Conservation (phyloP, 345 rosid species). For the Cochlearia excelsa region DNA sequence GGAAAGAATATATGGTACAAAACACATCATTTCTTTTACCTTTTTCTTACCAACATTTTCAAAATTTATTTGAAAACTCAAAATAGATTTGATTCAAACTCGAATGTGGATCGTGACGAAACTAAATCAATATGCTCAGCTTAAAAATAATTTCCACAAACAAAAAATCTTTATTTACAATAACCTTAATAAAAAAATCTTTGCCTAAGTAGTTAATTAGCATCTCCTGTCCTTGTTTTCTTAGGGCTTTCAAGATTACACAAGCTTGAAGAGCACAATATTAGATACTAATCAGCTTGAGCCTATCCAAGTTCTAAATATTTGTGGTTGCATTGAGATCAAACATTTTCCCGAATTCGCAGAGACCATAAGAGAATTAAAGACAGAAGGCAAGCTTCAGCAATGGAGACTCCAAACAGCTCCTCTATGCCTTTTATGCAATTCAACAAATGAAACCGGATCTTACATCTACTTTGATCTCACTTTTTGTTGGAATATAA, state of each 20-base stretch:
- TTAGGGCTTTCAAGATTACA: slow-evolving; percentile 5
- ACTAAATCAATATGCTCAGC: too few species aligned
- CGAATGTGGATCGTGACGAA: too few species aligned
- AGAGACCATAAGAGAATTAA: not conserved
- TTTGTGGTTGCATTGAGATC: slow-evolving; percentile 22
- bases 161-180: too few species aligned
- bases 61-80: too few species aligned
- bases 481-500: not conserved
- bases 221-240: not conserved
- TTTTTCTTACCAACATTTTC: not conserved
- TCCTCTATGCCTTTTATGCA: not conserved
- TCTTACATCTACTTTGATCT: not conserved
- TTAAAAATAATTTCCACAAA: too few species aligned
- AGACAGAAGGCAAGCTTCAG: slow-evolving; percentile 14
- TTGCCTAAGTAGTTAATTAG: too few species aligned
- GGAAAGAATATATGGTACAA: not conserved
- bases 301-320: not conserved
- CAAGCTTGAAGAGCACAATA: not conserved
- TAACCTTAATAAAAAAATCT: too few species aligned
- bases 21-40: too few species aligned
- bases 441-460: not conserved
- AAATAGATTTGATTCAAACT: too few species aligned
- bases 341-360: not conserved
- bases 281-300: not conserved
- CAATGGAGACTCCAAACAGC: not conserved